Percentiles rank a stretch among this genome's conserved stretches.
Evolutionary conservation across 2,329 filamentous ascomycete genomes (phyloP).

Genomic region (Neofusicoccum sp.): DNA sequence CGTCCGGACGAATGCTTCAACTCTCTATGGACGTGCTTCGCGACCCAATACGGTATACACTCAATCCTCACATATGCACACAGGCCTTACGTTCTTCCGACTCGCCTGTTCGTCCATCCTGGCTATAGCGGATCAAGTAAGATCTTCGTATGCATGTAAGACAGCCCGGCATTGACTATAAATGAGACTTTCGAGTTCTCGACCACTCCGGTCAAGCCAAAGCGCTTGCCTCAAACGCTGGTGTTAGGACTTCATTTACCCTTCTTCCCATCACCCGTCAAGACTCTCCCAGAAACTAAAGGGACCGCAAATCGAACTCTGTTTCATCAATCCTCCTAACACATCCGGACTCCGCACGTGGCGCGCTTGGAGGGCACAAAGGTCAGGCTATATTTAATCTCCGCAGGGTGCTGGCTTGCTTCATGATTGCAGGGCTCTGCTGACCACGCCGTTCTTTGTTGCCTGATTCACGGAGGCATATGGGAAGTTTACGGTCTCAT

Average conservation of each 20-base stretch:
- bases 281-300: not conserved
- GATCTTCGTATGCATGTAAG: conserved; percentile 15
- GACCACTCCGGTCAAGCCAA: not conserved
- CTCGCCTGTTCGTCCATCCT: not conserved
- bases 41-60: too few species aligned
- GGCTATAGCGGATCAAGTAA: not conserved
- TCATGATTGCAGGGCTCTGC: not conserved
- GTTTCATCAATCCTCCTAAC: not conserved
- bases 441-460: not conserved
- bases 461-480: not conserved
- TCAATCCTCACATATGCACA: too few species aligned
- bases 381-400: not conserved
- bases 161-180: not conserved
- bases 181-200: not conserved
- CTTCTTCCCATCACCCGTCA: not conserved
- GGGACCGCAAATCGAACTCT: not conserved
- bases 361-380: not conserved
- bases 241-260: not conserved
- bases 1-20: too few species aligned
- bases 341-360: not conserved
- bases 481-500: not conserved
- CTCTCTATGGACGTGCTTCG: too few species aligned
- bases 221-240: not conserved
- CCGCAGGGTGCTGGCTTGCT: not conserved
- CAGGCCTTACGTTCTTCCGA: too few species aligned